Base-by-base conservation (phyloP, 2,329 filamentous ascomycete species). In the Fusarium sp. region DNA sequence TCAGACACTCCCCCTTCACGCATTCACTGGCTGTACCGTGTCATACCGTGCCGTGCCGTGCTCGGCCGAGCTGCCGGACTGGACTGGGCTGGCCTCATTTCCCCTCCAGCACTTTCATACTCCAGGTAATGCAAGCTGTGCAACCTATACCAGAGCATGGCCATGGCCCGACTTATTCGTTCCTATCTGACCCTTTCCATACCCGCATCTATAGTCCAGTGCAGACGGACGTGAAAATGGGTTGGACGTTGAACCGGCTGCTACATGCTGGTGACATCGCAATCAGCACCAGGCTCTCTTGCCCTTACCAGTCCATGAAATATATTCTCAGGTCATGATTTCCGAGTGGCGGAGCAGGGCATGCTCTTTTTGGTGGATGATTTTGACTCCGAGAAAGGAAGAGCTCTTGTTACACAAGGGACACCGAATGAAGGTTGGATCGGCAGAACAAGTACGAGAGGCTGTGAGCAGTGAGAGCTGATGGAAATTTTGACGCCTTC, bases 221-320 rank as follows among this genome's bases (percentile, higher is more conserved):
- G 52, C 56, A 68, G 60, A 68, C 68, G 47, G 29, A 47, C 49
- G 57, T 69, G 56, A 72, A 64, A 47, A 32, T 48, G 60, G 63
- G 67, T 64, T 55, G 56, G 60, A 57, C 46, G 18, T 42, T 41
- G 37, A 34, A 49, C 46, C 10, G 42, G 40, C 24, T 48, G 34
- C 18, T 58, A 46, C n/a, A 44, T 29, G 34, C n/a, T 32, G 20
- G 18, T 32, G 20, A 40, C 7, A 44, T 41, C n/a, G 13, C 48
- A 44, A 27, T 42, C 27, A 45, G n/a, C 44, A 37, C 51, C 22
- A 22, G 20, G 25, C 30, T 27, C 16, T 34, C 20, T 45, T 42
- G 30, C 51, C 47, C 41, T 24, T 41, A 27, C 20, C 13, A n/a
- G 18, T 13, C 25, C 57, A 27, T 8, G 27, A 51, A 24, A 24